Evolutionary conservation across 1,139 yeast genomes (phyloP).

Genomic region (Tardiomyces blankii): DNA sequence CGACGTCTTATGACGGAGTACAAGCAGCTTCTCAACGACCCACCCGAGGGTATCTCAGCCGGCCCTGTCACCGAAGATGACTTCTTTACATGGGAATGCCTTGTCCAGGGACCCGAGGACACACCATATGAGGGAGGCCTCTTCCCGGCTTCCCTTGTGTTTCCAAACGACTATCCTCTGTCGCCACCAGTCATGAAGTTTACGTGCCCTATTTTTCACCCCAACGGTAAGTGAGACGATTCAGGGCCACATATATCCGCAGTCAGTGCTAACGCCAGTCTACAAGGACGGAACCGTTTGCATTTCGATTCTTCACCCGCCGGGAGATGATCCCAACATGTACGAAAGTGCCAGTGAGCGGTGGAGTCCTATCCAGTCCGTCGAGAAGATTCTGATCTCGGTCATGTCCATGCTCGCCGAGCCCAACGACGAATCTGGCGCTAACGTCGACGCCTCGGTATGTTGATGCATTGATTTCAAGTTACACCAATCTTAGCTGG

Average conservation of each 20-base stretch:
- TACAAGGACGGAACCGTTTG: constrained; percentile 94
- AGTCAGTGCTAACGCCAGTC: constrained; percentile 22
- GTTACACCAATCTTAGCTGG: not conserved
- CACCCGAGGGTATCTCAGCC: constrained; percentile 93
- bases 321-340: constrained; percentile 95
- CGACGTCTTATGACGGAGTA: constrained; percentile 78
- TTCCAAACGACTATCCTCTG: constrained; percentile 84
- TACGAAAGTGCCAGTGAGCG: constrained; percentile 93
- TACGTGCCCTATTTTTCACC: constrained; percentile 80
- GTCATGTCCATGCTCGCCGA: constrained; percentile 96
- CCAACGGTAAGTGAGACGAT: constrained; percentile 37
- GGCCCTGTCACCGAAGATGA: constrained; percentile 81
- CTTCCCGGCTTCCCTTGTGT: constrained; percentile 70
- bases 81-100: constrained; percentile 82
- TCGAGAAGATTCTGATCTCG: constrained; percentile 83
- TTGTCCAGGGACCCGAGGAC: constrained; percentile 85
- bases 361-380: constrained; percentile 97
- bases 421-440: constrained; percentile 94
- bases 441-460: constrained; percentile 85
- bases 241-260: not conserved
- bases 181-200: constrained; percentile 82
- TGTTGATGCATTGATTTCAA: too few species aligned
- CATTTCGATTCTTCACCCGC: constrained; percentile 86
- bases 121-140: constrained; percentile 93
- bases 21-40: constrained; percentile 72